Percentiles rank a stretch among this genome's conserved stretches.
These are phyloP conservation scores for Cryphonectria carpinicola DNA, from an alignment of 2,329 filamentous ascomycete species.

Conservation along the genomic window DNA sequence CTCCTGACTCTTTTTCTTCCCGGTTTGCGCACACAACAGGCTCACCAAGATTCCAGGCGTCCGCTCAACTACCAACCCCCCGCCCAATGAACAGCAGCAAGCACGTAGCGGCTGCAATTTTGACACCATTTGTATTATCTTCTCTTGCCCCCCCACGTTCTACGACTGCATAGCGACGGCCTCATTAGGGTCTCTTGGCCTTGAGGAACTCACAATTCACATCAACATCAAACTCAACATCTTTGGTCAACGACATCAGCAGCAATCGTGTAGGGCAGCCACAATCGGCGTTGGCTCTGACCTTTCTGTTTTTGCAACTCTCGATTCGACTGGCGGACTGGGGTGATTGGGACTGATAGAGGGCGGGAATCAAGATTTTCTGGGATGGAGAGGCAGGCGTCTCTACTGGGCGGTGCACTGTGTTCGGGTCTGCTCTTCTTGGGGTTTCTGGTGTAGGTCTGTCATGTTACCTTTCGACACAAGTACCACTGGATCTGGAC, in stretches of 20 bases:
- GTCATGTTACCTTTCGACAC: conserved; percentile 6
- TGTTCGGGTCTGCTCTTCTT: conserved; percentile 21
- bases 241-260: conserved; percentile 4
- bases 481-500: conserved; percentile 10
- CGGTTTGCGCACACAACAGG: conserved; percentile 23
- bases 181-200: conserved; percentile 21
- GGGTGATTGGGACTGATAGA: not conserved
- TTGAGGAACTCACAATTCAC: conserved; percentile 15
- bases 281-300: not conserved
- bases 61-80: conserved; percentile 84
- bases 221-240: conserved; percentile 2
- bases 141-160: conserved; percentile 36
- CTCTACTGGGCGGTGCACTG: conserved; percentile 22
- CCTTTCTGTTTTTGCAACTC: conserved; percentile 14
- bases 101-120: conserved; percentile 22
- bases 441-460: conserved; percentile 1
- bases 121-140: conserved; percentile 33
- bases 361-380: not conserved
- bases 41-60: conserved; percentile 57
- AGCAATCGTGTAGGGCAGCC: not conserved
- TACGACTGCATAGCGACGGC: conserved; percentile 37
- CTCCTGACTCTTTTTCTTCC: not conserved
- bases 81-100: conserved; percentile 44
- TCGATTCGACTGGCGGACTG: conserved; percentile 10
- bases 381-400: conserved; percentile 16